A percentile compares a stretch with the other conserved stretches of the same genome.
Evolutionary conservation across 495 filamentous ascomycete genomes (phyloP).

Genomic region (Neurospora sp.): DNA sequence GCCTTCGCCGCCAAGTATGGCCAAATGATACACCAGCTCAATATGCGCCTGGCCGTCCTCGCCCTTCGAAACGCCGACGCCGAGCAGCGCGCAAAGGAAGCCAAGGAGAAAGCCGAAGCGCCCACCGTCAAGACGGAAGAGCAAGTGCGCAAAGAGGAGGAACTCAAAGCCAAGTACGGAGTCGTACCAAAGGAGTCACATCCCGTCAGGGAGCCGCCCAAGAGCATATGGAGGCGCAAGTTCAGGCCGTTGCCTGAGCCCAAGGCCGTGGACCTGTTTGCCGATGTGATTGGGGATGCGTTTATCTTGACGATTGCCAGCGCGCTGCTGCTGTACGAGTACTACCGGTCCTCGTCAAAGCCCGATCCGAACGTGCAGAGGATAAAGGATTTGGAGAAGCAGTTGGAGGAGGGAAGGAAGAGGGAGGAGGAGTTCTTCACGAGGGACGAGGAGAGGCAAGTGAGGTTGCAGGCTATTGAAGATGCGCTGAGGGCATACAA

Average conservation of each 20-base stretch:
- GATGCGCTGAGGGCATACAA: slow-evolving; percentile 54
- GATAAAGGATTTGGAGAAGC: slow-evolving; percentile 62
- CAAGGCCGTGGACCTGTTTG: slow-evolving; percentile 92
- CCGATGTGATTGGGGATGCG: slow-evolving; percentile 83
- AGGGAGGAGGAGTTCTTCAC: slow-evolving; percentile 53
- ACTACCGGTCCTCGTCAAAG: slow-evolving; percentile 63
- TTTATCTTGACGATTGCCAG: slow-evolving; percentile 82
- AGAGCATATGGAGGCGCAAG: slow-evolving; percentile 41
- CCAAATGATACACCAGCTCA: slow-evolving; percentile 79
- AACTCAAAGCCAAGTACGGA: slow-evolving; percentile 34
- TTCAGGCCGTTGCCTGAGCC: slow-evolving; percentile 72
- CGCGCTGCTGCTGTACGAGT: slow-evolving; percentile 73
- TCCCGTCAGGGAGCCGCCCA: slow-evolving; percentile 20
- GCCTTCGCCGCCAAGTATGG: slow-evolving; percentile 55
- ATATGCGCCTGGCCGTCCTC: slow-evolving; percentile 86
- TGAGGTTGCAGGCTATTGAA: slow-evolving; percentile 55
- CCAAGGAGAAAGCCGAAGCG: slow-evolving; percentile 54
- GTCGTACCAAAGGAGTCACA: slow-evolving; percentile 27
- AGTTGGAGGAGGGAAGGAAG: slow-evolving; percentile 46
- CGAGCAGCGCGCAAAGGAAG: slow-evolving; percentile 41
- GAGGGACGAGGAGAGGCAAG: slow-evolving; percentile 48
- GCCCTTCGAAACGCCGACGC: slow-evolving; percentile 69
- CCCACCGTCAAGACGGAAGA: slow-evolving; percentile 77
- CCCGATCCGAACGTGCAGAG: slow-evolving; percentile 53
- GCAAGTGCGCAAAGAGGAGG: slow-evolving; percentile 54